These are phyloP conservation scores for Trifolium pratense DNA, from an alignment of 306 rosid species.

Conservation along the genomic window DNA sequence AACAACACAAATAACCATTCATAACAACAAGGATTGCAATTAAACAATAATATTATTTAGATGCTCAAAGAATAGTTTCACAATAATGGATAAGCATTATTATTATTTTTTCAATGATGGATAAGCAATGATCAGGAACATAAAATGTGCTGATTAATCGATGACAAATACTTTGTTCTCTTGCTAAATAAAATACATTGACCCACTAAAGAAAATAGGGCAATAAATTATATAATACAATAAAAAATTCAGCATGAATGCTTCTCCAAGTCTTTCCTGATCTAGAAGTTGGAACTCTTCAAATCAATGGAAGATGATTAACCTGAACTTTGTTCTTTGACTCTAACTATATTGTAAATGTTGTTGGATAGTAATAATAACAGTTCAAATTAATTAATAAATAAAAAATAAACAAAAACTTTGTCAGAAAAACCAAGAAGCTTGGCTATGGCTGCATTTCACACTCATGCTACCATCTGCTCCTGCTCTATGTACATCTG, in stretches of 20 bases:
- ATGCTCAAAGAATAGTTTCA: conserved; percentile 19
- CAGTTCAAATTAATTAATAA: conserved; percentile 50
- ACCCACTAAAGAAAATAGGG: conserved; percentile 40
- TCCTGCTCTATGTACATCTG: conserved; percentile 91
- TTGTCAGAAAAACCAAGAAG: conserved; percentile 61
- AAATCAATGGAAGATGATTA: conserved; percentile 52
- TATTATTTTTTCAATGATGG: not conserved
- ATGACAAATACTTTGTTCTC: conserved; percentile 47
- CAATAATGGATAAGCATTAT: conserved; percentile 23
- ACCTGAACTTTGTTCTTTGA: conserved; percentile 46
- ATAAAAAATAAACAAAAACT: conserved; percentile 52
- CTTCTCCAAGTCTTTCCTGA: conserved; percentile 46
- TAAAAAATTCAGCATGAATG: conserved; percentile 48
- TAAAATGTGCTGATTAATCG: conserved; percentile 28
- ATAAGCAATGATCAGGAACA: conserved; percentile 21
- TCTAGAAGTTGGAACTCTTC: conserved; percentile 51
- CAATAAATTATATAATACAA: conserved; percentile 64
- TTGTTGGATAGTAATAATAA: conserved; percentile 50
- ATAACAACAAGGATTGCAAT: conserved; percentile 25
- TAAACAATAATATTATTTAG: not conserved
- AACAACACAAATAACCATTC: not conserved
- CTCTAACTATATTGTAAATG: conserved; percentile 45
- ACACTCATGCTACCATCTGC: conserved; percentile 84
- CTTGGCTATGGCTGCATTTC: conserved; percentile 38
- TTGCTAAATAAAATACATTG: conserved; percentile 40